These are phyloP conservation scores for Coemansia sp. DNA, from an alignment of 192 early-diverging fungal genomes.

Conservation along the genomic window DNA sequence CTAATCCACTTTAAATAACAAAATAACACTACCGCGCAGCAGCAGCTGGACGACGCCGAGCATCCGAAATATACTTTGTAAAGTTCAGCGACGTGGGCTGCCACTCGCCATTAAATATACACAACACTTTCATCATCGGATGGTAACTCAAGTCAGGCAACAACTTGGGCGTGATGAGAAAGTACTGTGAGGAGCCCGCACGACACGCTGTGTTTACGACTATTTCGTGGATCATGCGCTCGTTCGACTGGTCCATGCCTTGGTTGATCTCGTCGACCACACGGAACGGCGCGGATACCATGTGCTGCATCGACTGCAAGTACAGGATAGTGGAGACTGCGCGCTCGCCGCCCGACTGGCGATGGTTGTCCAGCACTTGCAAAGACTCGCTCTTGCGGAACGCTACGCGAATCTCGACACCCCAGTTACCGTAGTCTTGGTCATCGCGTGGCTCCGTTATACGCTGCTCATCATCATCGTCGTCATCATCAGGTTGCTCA, in stretches of 20 bases:
- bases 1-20: too few species aligned
- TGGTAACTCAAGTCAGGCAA: constrained; percentile 92
- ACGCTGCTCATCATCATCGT: not conserved
- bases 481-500: not conserved
- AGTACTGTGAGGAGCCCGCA: constrained; percentile 66
- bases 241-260: constrained; percentile 98
- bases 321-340: constrained; percentile 96
- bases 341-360: constrained; percentile 97
- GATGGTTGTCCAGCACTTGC: constrained; percentile 78
- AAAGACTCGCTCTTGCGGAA: constrained; percentile 85
- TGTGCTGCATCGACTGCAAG: constrained; percentile 86
- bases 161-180: constrained; percentile 98
- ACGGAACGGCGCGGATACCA: constrained; percentile 88
- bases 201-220: constrained; percentile 82
- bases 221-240: constrained; percentile 90
- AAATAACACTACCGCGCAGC: not conserved
- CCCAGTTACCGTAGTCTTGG: constrained; percentile 90
- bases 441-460: constrained; percentile 32
- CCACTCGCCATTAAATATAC: constrained; percentile 95
- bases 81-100: constrained; percentile 60
- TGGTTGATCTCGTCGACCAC: constrained; percentile 99
- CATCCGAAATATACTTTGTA: constrained; percentile 40
- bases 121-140: constrained; percentile 85
- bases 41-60: constrained; percentile 5
- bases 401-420: constrained; percentile 91